Percentiles rank a stretch among this genome's conserved stretches.
These are phyloP conservation scores for Nadsonia starkeyi-henricii DNA, from an alignment of 1,139 yeast species.

Conservation along the genomic window DNA sequence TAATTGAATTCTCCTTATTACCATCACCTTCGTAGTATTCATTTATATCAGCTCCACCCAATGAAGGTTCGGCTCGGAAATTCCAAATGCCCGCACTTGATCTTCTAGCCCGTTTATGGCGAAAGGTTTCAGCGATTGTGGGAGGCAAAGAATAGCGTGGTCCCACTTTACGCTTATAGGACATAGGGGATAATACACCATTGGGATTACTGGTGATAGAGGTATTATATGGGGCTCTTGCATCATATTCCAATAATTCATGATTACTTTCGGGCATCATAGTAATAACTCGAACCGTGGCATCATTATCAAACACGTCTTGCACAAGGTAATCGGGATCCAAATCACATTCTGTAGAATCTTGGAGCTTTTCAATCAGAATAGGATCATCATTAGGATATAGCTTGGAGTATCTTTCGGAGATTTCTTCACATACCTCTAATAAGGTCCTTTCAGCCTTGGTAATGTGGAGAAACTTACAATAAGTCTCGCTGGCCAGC, in stretches of 20 bases:
- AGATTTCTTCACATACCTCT: slow-evolving; percentile 38
- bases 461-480: slow-evolving; percentile 52
- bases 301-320: slow-evolving; percentile 47
- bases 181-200: background rate
- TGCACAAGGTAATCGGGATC: slow-evolving; percentile 59
- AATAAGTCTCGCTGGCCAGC: slow-evolving; percentile 4
- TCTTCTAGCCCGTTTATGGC: background rate
- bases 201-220: background rate
- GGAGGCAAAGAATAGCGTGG: background rate
- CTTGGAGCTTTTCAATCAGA: slow-evolving; percentile 46
- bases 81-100: background rate
- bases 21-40: too few species aligned
- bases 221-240: background rate
- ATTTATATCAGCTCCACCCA: background rate
- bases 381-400: slow-evolving; percentile 46
- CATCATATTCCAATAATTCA: too few species aligned
- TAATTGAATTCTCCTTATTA: background rate
- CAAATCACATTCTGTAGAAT: slow-evolving; percentile 50
- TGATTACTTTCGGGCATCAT: too few species aligned
- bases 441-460: slow-evolving; percentile 31
- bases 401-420: slow-evolving; percentile 38
- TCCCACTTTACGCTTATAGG: background rate
- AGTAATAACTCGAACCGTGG: slow-evolving; percentile 25
- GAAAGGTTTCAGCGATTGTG: background rate
- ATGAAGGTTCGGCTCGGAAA: background rate